These are phyloP conservation scores for Calocybe gangraenosa DNA, from an alignment of 768 basidiomycete genomes.

Conservation along the genomic window DNA sequence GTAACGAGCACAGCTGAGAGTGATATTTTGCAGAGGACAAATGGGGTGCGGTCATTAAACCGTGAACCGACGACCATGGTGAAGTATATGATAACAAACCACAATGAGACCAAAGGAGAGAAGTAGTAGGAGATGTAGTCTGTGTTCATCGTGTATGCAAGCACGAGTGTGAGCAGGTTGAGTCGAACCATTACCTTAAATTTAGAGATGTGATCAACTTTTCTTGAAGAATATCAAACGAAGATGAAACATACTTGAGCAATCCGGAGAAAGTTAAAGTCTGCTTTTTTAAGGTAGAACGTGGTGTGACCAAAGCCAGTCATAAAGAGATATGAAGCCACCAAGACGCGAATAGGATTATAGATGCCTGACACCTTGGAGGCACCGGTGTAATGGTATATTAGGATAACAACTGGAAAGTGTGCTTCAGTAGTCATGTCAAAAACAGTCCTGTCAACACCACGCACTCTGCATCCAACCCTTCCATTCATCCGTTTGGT, in stretches of 20 bases:
- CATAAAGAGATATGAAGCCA: conserved; percentile 91
- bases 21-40: conserved; percentile 69
- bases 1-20: conserved; percentile 62
- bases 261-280: conserved; percentile 76
- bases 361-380: conserved; percentile 91
- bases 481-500: conserved; percentile 97
- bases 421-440: conserved; percentile 9
- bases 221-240: conserved; percentile 1
- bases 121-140: conserved; percentile 92
- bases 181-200: conserved; percentile 70
- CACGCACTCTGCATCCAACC: conserved; percentile 96
- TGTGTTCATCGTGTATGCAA: conserved; percentile 90
- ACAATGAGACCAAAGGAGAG: conserved; percentile 84
- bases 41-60: conserved; percentile 64
- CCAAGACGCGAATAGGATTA: conserved; percentile 84
- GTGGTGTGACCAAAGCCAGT: conserved; percentile 88
- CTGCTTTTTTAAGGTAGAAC: conserved; percentile 86
- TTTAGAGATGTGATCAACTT: conserved; percentile 3
- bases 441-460: no score
- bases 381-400: conserved; percentile 90
- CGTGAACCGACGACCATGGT: conserved; percentile 71
- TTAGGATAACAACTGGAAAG: conserved; percentile 72
- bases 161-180: conserved; percentile 76
- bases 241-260: conserved; percentile 49
- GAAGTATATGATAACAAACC: conserved; percentile 82